Base-by-base conservation (phyloP, 495 filamentous ascomycete genomes). In the Aspergillus ellipticus region DNA sequence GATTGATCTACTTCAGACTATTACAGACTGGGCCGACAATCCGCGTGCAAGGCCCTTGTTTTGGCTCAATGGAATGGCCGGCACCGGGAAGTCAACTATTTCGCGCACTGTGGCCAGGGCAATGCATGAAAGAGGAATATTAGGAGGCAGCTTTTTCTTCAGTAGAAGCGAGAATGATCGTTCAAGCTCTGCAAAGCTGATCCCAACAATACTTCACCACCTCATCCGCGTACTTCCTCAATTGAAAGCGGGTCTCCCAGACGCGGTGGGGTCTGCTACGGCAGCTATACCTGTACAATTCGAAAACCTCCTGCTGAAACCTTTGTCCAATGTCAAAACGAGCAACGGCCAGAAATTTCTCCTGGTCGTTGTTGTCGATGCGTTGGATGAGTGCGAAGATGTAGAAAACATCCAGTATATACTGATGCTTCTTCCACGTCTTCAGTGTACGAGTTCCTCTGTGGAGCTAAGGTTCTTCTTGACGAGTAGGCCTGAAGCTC, bases 351-450 rank as follows among this genome's bases (percentile, higher is more conserved):
- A 43, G 20, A 39, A 1, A 4, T 2, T 3, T 6, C 46, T n/a
- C 50, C 45, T 71, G 9, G 26, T 71, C 0, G 57, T 76, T 26
- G 68, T 79, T 2, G 59, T 81, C 22, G 77, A 80, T 62, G 79
- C 79, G 33, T 63, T 82, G 11, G 79, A 79, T 55, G 76, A 80
- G 51, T 82, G 78, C 53, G 72, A 69, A 0, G 16, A 57, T 1
- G 72, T 77, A 2, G 35, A 68, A 6, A 67, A 76, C 6, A 66
- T 80, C 20, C 65, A 21, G 17, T 9, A 45, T 17, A 10, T 56
- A 21, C 35, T 82, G 19, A 48, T 51, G 1, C 59, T 79, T 0
- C 53, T 78, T 5, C 28, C 57, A 2, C 39, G 6, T 1, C 31
- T 33, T 33, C 31, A 13, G 49, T 33, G 10, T 61, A 2, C 33